Percentiles rank a stretch among this genome's conserved stretches.
Evolutionary conservation across 1,139 yeast genomes (phyloP).

Genomic region (Magnusiomyces sp.): DNA sequence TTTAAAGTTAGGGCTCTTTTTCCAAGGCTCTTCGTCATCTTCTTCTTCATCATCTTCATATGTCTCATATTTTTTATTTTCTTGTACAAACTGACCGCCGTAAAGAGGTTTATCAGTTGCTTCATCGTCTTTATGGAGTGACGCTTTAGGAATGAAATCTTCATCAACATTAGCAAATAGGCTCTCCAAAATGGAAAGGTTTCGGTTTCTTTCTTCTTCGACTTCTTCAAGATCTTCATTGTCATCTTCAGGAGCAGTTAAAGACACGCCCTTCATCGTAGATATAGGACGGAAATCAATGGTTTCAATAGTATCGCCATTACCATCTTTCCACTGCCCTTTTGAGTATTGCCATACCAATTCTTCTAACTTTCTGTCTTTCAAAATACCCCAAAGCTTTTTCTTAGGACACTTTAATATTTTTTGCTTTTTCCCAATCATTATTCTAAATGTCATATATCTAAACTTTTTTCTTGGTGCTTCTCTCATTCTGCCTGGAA

Average conservation of each 20-base stretch:
- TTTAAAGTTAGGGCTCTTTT: constrained; percentile 18
- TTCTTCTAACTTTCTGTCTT: constrained; percentile 51
- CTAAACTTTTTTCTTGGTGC: constrained; percentile 45
- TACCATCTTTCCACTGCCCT: constrained; percentile 78
- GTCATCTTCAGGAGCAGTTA: constrained; percentile 3
- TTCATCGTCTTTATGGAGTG: constrained; percentile 29
- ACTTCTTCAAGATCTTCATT: constrained; percentile 17
- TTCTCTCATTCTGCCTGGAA: constrained; percentile 56
- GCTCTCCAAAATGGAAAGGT: constrained; percentile 20
- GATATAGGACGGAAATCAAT: constrained; percentile 15
- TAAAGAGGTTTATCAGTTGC: constrained; percentile 7
- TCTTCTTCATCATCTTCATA: constrained; percentile 20
- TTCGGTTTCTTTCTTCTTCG: constrained; percentile 20
- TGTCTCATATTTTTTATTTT: constrained; percentile 35
- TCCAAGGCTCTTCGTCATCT: constrained; percentile 29
- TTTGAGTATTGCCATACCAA: constrained; percentile 53
- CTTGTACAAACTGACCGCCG: constrained; percentile 28
- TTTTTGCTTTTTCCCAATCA: constrained; percentile 50
- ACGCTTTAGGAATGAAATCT: constrained; percentile 20
- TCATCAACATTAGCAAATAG: constrained; percentile 24
- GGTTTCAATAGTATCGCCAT: constrained; percentile 65
- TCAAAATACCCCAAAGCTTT: constrained; percentile 86
- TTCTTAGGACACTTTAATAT: constrained; percentile 54
- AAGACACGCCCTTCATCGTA: constrained; percentile 1
- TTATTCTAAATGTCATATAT: constrained; percentile 55